Conservation (phyloP, 164 flowering plant genomes). For the Platanus orientalis region DNA sequence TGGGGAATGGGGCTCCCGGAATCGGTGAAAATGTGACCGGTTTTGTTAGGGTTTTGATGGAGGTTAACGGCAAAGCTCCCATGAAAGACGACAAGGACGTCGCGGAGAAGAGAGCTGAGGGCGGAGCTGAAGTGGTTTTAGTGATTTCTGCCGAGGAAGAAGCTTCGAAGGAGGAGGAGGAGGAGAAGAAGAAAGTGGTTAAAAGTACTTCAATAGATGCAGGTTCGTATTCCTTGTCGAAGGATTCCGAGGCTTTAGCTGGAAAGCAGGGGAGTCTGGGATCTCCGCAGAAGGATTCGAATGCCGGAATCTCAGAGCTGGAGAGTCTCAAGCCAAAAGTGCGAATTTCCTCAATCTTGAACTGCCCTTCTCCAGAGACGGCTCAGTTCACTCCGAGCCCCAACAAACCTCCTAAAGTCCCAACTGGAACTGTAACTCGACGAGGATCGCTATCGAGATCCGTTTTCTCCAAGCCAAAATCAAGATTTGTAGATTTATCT, state of each 20-base stretch:
- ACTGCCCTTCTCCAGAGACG: conserved; percentile 29
- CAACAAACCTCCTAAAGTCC: conserved; percentile 34
- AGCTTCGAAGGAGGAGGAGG: conserved; percentile 11
- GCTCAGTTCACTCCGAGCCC: conserved; percentile 20
- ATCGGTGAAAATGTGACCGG: no score
- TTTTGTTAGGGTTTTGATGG: conserved; percentile 16
- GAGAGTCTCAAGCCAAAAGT: conserved; percentile 11
- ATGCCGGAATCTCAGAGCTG: not conserved
- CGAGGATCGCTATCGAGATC: conserved; percentile 26
- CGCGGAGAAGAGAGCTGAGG: not conserved
- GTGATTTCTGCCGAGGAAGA: conserved; percentile 25
- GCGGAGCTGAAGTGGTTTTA: conserved; percentile 28
- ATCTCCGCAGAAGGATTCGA: not conserved
- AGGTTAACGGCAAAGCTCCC: conserved; percentile 6
- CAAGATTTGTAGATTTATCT: conserved; percentile 39
- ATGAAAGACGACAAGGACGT: not conserved
- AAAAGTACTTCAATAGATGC: not conserved
- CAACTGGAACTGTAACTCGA: conserved; percentile 16
- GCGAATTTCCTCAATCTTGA: conserved; percentile 15
- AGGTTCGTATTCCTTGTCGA: conserved; percentile 11
- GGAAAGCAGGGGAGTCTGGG: not conserved
- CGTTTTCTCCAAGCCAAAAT: conserved; percentile 33
- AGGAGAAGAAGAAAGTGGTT: not conserved
- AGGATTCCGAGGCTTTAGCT: conserved; percentile 7
- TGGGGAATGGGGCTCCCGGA: no score